These are phyloP conservation scores for Ascochyta lentis DNA, from an alignment of 2,329 filamentous ascomycete species.

Conservation along the genomic window DNA sequence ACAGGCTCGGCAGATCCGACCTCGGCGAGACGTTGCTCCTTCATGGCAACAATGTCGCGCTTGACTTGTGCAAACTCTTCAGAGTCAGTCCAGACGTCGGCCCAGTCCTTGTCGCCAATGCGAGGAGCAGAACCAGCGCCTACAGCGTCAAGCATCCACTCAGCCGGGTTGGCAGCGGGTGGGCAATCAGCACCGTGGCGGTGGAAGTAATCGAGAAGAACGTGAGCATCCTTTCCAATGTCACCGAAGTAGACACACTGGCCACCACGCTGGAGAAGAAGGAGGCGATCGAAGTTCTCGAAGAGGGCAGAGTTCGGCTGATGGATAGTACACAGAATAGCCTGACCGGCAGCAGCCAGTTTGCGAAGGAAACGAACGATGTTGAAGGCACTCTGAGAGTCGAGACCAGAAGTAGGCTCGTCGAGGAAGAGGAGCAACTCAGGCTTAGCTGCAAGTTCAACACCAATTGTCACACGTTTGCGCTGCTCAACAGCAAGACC, in stretches of 20 bases:
- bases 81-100: conserved; percentile 77
- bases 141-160: conserved; percentile 88
- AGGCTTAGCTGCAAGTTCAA: conserved; percentile 69
- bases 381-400: conserved; percentile 75
- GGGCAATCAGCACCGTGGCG: conserved; percentile 65
- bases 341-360: conserved; percentile 79
- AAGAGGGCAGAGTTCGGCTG: conserved; percentile 87
- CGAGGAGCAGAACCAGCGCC: conserved; percentile 76
- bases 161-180: conserved; percentile 62
- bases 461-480: conserved; percentile 70
- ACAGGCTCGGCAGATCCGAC: conserved; percentile 53
- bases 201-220: conserved; percentile 67
- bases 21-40: conserved; percentile 62
- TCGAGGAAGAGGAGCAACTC: conserved; percentile 79
- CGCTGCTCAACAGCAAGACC: conserved; percentile 70
- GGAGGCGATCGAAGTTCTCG: conserved; percentile 83
- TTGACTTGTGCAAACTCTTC: conserved; percentile 73
- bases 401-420: conserved; percentile 78
- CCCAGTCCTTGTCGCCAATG: conserved; percentile 79
- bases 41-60: conserved; percentile 70
- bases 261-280: conserved; percentile 79
- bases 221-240: conserved; percentile 75
- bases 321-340: conserved; percentile 89
- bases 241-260: conserved; percentile 86
- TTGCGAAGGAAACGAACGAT: conserved; percentile 81